phyloP scores from a whole-genome alignment of 805 yeast genomes.

The Kockiozyma suomiensis region DNA sequence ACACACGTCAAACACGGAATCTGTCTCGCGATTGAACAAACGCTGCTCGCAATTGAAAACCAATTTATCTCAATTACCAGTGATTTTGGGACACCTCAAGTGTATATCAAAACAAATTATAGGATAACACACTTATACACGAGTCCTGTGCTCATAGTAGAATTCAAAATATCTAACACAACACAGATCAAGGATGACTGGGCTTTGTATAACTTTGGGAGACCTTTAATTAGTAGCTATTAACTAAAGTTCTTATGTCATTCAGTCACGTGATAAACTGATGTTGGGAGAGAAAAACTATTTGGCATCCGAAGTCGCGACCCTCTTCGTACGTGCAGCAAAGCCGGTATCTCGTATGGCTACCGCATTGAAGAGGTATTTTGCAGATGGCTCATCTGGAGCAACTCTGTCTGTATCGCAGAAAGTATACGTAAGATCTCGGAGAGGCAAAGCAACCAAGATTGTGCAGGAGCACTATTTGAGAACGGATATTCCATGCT shows the following conservation, averaged over 20 bases:
- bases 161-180: neutral
- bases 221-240: neutral
- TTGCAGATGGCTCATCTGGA: constrained; percentile 1
- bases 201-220: neutral
- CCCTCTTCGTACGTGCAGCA: too few relatives aligned
- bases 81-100: too few relatives aligned
- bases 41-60: neutral
- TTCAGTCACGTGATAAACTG: too few relatives aligned
- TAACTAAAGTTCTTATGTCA: neutral
- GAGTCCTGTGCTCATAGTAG: too few relatives aligned
- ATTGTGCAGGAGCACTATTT: constrained; percentile 92
- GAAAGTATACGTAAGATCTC: constrained; percentile 86
- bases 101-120: too few relatives aligned
- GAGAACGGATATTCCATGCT: constrained; percentile 90
- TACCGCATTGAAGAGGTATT: constrained; percentile 4
- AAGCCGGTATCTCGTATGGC: too few relatives aligned
- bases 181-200: neutral
- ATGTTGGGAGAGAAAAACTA: too few relatives aligned
- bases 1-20: too few relatives aligned
- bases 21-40: too few relatives aligned
- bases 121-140: too few relatives aligned
- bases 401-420: constrained; percentile 24
- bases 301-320: too few relatives aligned
- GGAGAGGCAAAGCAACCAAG: constrained; percentile 84
- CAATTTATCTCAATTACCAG: too few relatives aligned